Percentiles rank a stretch among this genome's conserved stretches.
These are phyloP conservation scores for Monosporascus sp. DNA, from an alignment of 2,329 filamentous ascomycete genomes.

Conservation along the genomic window DNA sequence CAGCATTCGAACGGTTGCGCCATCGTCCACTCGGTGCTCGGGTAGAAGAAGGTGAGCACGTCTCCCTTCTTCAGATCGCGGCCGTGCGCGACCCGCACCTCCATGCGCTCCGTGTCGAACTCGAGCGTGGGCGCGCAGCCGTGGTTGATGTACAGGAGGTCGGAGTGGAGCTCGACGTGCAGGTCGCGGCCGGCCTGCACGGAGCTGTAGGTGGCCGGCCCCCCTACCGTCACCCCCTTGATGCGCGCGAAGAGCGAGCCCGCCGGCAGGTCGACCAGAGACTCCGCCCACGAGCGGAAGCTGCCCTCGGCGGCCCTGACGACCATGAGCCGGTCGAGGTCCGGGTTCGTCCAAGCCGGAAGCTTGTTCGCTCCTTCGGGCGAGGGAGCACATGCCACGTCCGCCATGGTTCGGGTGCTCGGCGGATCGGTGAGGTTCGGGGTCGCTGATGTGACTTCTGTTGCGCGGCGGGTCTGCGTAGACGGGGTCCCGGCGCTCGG, in stretches of 20 bases:
- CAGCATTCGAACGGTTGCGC: slow-evolving; percentile 65
- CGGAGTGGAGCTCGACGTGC: slow-evolving; percentile 61
- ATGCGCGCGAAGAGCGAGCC: not conserved
- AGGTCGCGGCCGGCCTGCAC: slow-evolving; percentile 52
- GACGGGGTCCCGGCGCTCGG: no score
- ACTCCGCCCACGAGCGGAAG: not conserved
- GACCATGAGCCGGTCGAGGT: not conserved
- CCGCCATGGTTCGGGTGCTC: no score
- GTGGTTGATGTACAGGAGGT: slow-evolving; percentile 64
- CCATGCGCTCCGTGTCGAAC: slow-evolving; percentile 22
- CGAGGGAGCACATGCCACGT: no score
- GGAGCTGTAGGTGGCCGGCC: slow-evolving; percentile 53
- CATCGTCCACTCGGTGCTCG: slow-evolving; percentile 71
- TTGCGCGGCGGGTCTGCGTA: no score
- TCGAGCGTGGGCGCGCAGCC: slow-evolving; percentile 61
- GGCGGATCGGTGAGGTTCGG: no score
- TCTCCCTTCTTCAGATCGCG: not conserved
- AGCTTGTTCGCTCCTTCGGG: no score
- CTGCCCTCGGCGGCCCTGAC: not conserved
- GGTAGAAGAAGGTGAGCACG: slow-evolving; percentile 59
- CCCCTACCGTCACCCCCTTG: not conserved
- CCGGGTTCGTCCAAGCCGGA: not conserved
- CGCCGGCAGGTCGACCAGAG: not conserved
- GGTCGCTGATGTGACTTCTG: no score
- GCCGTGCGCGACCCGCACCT: not conserved